These are phyloP conservation scores for Bullera alba DNA, from an alignment of 768 basidiomycete species.

Conservation along the genomic window DNA sequence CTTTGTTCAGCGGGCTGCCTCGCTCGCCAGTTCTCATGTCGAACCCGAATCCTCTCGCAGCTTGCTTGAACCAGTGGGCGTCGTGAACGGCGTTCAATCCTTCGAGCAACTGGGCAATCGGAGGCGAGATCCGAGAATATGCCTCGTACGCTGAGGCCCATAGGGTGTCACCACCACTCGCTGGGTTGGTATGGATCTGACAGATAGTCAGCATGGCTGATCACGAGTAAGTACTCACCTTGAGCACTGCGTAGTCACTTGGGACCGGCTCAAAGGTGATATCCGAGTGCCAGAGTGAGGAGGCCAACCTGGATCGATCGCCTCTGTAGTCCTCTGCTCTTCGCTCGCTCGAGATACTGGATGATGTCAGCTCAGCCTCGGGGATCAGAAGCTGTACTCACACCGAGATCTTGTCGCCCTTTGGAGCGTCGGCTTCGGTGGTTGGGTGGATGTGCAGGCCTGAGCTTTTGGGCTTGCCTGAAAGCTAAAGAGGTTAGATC, in stretches of 20 bases:
- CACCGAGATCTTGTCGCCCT: slow-evolving; percentile 1
- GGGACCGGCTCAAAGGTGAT: slow-evolving; percentile 60
- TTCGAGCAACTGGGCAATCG: slow-evolving; percentile 54
- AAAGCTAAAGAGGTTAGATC: background rate
- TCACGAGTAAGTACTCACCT: slow-evolving; percentile 5
- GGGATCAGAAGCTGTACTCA: background rate
- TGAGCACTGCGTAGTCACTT: slow-evolving; percentile 54
- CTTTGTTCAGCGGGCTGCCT: slow-evolving; percentile 55
- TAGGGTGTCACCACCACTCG: slow-evolving; percentile 49
- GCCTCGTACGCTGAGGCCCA: slow-evolving; percentile 53
- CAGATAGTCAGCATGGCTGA: background rate
- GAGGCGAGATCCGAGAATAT: slow-evolving; percentile 59
- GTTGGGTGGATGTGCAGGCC: background rate
- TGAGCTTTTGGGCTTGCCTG: background rate
- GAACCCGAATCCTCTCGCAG: slow-evolving; percentile 37
- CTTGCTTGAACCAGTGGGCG: slow-evolving; percentile 30
- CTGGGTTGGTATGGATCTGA: slow-evolving; percentile 23
- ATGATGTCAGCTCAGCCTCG: background rate
- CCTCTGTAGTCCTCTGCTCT: background rate
- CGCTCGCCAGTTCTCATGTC: slow-evolving; percentile 40
- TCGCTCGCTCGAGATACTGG: background rate
- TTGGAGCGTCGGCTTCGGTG: background rate
- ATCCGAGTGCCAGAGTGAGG: slow-evolving; percentile 50
- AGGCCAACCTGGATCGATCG: background rate
- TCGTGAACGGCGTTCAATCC: slow-evolving; percentile 56